A percentile compares a stretch with the other conserved stretches of the same genome.
Conservation (phyloP, 345 rosid genomes). For the Arabis alpina region DNA sequence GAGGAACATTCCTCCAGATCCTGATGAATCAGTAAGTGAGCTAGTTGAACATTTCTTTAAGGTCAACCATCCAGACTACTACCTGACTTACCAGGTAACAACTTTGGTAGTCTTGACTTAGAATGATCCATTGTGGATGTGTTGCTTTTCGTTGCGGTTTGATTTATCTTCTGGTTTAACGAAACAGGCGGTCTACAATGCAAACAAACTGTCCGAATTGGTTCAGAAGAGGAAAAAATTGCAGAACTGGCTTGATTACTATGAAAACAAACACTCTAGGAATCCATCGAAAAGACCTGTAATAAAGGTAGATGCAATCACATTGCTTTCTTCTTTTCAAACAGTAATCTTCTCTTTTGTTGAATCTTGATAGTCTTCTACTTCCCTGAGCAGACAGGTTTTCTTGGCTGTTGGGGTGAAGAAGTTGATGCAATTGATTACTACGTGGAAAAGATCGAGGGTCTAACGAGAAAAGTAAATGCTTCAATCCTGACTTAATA, state of each 20-base stretch:
- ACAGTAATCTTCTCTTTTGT: conserved; percentile 1
- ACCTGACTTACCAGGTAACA: conserved; percentile 83
- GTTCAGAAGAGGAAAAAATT: conserved; percentile 64
- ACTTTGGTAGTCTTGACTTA: conserved; percentile 7
- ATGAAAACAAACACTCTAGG: conserved; percentile 74
- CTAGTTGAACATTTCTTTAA: conserved; percentile 87
- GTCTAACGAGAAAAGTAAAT: conserved; percentile 58
- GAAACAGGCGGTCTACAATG: conserved; percentile 77
- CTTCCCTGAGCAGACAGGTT: conserved; percentile 59
- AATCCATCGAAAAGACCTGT: conserved; percentile 58
- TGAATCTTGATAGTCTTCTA: conserved; percentile 19
- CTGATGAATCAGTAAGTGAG: conserved; percentile 84
- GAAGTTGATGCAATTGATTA: conserved; percentile 77
- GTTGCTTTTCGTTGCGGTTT: not conserved
- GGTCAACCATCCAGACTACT: conserved; percentile 88
- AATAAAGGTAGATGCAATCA: conserved; percentile 53
- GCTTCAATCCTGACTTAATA: not conserved
- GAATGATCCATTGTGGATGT: not conserved
- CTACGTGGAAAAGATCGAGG: conserved; percentile 64
- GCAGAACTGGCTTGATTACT: conserved; percentile 87
- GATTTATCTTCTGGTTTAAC: conserved; percentile 2
- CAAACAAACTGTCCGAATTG: conserved; percentile 66
- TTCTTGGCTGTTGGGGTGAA: conserved; percentile 73
- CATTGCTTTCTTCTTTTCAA: conserved; percentile 4
- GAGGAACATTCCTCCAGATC: conserved; percentile 88